These are phyloP conservation scores for Phialophora tarda DNA, from an alignment of 2,329 filamentous ascomycete species.

Conservation along the genomic window DNA sequence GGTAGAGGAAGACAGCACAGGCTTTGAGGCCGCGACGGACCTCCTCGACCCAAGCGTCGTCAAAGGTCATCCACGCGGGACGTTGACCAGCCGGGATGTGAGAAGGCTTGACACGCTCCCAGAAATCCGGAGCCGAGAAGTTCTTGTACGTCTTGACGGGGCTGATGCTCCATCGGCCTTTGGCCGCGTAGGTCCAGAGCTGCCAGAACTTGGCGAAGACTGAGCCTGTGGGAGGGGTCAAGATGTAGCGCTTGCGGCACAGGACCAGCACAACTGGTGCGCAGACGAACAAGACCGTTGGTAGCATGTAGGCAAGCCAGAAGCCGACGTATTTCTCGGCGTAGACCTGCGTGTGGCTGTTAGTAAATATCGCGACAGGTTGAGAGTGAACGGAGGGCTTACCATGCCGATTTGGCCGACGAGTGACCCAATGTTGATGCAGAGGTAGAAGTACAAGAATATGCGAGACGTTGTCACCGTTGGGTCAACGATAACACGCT, in stretches of 20 bases:
- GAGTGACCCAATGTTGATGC: conserved; percentile 71
- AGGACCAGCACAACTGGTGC: conserved; percentile 66
- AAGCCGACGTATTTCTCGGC: conserved; percentile 78
- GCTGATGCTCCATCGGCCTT: conserved; percentile 67
- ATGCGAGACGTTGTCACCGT: conserved; percentile 71
- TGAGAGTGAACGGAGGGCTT: conserved; percentile 26
- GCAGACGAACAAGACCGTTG: conserved; percentile 67
- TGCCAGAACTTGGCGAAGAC: conserved; percentile 70
- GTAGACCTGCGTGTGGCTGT: conserved; percentile 55
- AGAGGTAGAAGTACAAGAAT: conserved; percentile 73
- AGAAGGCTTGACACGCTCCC: conserved; percentile 73
- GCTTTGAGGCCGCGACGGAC: conserved; percentile 72
- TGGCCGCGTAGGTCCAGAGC: conserved; percentile 66
- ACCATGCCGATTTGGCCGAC: conserved; percentile 69
- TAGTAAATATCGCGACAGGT: neutral
- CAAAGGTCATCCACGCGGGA: conserved; percentile 78
- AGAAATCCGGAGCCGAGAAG: conserved; percentile 65
- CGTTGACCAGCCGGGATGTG: conserved; percentile 62
- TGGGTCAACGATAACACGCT: conserved; percentile 74
- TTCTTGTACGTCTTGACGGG: conserved; percentile 62
- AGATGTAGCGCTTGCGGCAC: conserved; percentile 67
- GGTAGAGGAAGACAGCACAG: conserved; percentile 71
- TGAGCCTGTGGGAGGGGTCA: conserved; percentile 71
- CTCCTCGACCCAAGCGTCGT: conserved; percentile 83
- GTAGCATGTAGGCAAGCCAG: conserved; percentile 73